Conservation (phyloP, 352 stramenopile species). For the Globisporangium solare region DNA sequence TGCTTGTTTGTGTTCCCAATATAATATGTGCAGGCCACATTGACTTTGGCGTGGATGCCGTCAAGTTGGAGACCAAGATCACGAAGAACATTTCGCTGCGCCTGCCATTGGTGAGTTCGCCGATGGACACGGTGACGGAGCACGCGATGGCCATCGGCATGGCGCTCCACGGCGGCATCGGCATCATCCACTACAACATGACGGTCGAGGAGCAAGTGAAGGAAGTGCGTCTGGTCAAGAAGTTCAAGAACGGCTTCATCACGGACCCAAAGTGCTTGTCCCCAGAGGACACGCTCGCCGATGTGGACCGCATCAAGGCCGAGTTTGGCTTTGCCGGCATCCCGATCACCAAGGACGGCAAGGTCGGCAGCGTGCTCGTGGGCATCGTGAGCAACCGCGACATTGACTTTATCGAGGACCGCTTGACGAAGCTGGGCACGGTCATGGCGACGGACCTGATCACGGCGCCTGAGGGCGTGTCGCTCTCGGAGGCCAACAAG, state of each 20-base stretch:
- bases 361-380: slow-evolving; percentile 96
- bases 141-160: slow-evolving; percentile 99
- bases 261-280: slow-evolving; percentile 96
- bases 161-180: slow-evolving; percentile 98
- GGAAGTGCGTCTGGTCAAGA: slow-evolving; percentile 94
- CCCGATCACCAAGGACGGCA: slow-evolving; percentile 97
- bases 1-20: not conserved
- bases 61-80: slow-evolving; percentile 94
- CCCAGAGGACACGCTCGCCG: slow-evolving; percentile 92
- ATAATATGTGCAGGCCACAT: slow-evolving; percentile 83
- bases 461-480: slow-evolving; percentile 93
- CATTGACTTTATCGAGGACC: slow-evolving; percentile 98
- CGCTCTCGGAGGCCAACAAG: slow-evolving; percentile 95
- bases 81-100: slow-evolving; percentile 95
- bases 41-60: slow-evolving; percentile 90
- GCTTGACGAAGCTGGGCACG: slow-evolving; percentile 71
- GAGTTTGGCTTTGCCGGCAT: slow-evolving; percentile 98
- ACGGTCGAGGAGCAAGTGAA: slow-evolving; percentile 96
- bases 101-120: slow-evolving; percentile 95
- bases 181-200: slow-evolving; percentile 99
- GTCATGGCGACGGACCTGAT: slow-evolving; percentile 91
- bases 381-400: slow-evolving; percentile 99
- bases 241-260: slow-evolving; percentile 99
- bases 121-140: slow-evolving; percentile 99
- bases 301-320: slow-evolving; percentile 95